Percentiles rank a stretch among this genome's conserved stretches.
Evolutionary conservation across 306 rosid species (phyloP).

Genomic region (Quercus mongolica): DNA sequence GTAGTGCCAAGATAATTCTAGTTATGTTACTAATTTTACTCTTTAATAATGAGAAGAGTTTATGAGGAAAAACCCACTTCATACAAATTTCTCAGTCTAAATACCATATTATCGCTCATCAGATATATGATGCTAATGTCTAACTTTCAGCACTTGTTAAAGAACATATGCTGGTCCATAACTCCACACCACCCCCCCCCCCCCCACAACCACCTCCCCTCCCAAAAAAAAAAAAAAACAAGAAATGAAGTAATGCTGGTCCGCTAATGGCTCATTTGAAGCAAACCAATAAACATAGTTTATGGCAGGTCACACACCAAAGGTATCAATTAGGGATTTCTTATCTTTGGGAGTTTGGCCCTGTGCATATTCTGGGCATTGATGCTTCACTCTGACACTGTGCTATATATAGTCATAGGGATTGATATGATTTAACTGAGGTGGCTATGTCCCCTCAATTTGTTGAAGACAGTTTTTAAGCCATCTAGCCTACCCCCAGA

Average conservation of each 20-base stretch:
- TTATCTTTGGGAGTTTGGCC: not conserved
- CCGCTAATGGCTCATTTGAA: not conserved
- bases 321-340: not conserved
- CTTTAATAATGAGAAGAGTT: not conserved
- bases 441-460: not conserved
- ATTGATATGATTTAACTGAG: slow-evolving; percentile 4
- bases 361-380: not conserved
- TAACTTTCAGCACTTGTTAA: not conserved
- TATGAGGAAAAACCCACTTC: not conserved
- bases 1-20: not conserved
- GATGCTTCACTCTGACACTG: not conserved
- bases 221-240: no score
- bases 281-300: not conserved
- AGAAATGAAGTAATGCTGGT: not conserved
- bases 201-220: no score
- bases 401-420: not conserved
- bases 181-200: no score
- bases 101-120: not conserved
- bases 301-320: not conserved
- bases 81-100: not conserved
- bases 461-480: not conserved
- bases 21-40: not conserved
- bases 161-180: not conserved
- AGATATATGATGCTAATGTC: not conserved
- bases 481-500: not conserved